Base-by-base conservation (phyloP, 768 basidiomycete genomes). In the Leccinum fibrillosum region DNA sequence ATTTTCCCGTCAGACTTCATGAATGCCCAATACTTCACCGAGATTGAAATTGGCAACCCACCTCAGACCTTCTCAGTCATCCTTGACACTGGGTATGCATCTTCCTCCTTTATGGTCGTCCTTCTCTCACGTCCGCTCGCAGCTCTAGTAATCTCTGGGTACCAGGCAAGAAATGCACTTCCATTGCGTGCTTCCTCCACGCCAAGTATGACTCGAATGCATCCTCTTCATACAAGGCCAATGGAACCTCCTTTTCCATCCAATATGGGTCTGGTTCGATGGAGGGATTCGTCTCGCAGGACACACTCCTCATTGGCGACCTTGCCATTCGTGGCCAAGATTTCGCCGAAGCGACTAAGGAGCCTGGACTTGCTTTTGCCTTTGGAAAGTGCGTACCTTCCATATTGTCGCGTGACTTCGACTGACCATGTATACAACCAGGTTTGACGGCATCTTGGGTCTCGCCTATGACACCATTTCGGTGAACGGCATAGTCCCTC, bases 21-120 rank as follows among this genome's bases (percentile, higher is more conserved):
- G 86, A 98, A 98, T 72, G 95, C 97, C 35, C 95, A 99, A 73
- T 98, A 99, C 76, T 99, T 83, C 71, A 82, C 94, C 19, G 90
- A 94, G 61, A 96, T 98, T 59, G 69, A 78, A 1, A 72, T 98
- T 55, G 96, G 96, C 15, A 82, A 78, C 1, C 96, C 96, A 21
- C 82, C 93, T 35, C 96, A 98, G 74, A 76, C 68, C 4, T 96
- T 95, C 82, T 94, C 96, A 76, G 94, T 97, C 67, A 86, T 97
- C 59, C 84, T 98, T 57, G 95, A 98, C 72, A 97, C 96, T 49
- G 91, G 90, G 89, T 88, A 69, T 23, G 65, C 35, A 19, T 4
- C 13, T n/a, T 47, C 48, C 52, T 47, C 15, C 5, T 26, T 6
- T 37, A 8, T 59, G 8, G 56, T 86, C 25, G 5, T 7, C 23